Evolutionary conservation across 306 rosid species (phyloP), one percentile per base, ranked within the genome.

Genomic region (Alnus rubra): DNA sequence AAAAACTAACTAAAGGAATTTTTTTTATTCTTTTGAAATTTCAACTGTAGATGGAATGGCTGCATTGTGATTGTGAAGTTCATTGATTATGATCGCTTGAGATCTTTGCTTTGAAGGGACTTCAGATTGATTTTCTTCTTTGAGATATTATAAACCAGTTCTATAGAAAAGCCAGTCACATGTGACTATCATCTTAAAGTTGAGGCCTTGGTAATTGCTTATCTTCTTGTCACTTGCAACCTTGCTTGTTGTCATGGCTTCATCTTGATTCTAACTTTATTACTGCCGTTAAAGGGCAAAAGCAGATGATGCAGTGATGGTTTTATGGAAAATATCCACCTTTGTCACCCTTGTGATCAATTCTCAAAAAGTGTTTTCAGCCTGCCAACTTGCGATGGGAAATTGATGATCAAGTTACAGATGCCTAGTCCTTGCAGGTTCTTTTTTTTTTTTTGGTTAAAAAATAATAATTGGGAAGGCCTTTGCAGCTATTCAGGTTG

Each of bases 301-400:
- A 49, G 70, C 71, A 39, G 73, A 69, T 60, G 48, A 64, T 28
- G 60, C 76, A 42, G 51, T 79, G 56, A 52, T 50, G 67, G 53
- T 71, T 85, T 51, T 71, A 10, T 42, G 71, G 30, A 76, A 45
- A 59, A 7, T 70, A 63, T 73, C 3, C 77, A 44, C 13, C 53
- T 74, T 75, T 51, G 30, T 56, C 72, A 42, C 68, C 5, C 13
- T 23, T 48, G 70, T 60, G 47, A 50, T 62, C n/a, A 19, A 28
- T 50, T 63, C 52, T 67, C 64, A 68, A 23, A 23, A 23, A 42
- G 64, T 67, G 69, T 73, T 51, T n/a, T 15, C 70, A 75, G 52
- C 53, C 47, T 74, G 79, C 75, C 62, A 71, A 49, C 71, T 39
- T 63, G 58, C n/a, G 75, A 69, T 82, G 83, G 37, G 56, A 73